A percentile compares a stretch with the other conserved stretches of the same genome.
phyloP scores from a whole-genome alignment of 371 early-diverging fungal species.

The Phascolomyces articulosus region DNA sequence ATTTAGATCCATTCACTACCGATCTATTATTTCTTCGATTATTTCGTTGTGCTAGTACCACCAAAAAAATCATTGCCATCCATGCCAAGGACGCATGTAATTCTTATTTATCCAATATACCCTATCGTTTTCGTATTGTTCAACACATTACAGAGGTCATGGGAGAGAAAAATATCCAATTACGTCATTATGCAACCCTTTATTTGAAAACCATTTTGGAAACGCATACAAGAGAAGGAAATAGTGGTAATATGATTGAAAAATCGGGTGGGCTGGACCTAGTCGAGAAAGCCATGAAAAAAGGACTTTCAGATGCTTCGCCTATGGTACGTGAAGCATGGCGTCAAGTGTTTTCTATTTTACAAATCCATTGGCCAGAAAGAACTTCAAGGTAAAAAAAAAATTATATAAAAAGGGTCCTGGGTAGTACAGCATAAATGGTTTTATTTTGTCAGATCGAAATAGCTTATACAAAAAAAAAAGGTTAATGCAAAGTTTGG shows the following conservation, averaged over 20 bases:
- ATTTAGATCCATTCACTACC: slow-evolving; percentile 25
- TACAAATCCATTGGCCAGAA: slow-evolving; percentile 26
- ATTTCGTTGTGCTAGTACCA: slow-evolving; percentile 26
- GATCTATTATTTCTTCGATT: slow-evolving; percentile 29
- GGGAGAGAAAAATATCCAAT: slow-evolving; percentile 23
- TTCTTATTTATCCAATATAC: slow-evolving; percentile 21
- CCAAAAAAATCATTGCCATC: slow-evolving; percentile 26
- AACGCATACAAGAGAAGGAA: slow-evolving; percentile 11
- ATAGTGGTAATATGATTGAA: too few species aligned
- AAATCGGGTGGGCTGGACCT: slow-evolving; percentile 12
- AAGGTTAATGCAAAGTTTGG: slow-evolving; percentile 1
- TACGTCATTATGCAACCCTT: slow-evolving; percentile 18
- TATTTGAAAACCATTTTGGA: slow-evolving; percentile 16
- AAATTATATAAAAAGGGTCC: too few species aligned
- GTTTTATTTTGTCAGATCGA: not conserved
- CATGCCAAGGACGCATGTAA: slow-evolving; percentile 20
- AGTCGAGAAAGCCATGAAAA: slow-evolving; percentile 17
- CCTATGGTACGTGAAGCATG: slow-evolving; percentile 20
- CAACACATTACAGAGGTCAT: slow-evolving; percentile 17
- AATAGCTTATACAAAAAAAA: too few species aligned
- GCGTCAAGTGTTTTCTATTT: slow-evolving; percentile 20
- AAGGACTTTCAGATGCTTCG: slow-evolving; percentile 24
- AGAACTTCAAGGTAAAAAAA: slow-evolving; percentile 26
- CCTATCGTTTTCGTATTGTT: slow-evolving; percentile 27
- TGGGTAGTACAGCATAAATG: not conserved